These are phyloP conservation scores for Teunomyces panamensis DNA, from an alignment of 805 yeast species.

Conservation along the genomic window DNA sequence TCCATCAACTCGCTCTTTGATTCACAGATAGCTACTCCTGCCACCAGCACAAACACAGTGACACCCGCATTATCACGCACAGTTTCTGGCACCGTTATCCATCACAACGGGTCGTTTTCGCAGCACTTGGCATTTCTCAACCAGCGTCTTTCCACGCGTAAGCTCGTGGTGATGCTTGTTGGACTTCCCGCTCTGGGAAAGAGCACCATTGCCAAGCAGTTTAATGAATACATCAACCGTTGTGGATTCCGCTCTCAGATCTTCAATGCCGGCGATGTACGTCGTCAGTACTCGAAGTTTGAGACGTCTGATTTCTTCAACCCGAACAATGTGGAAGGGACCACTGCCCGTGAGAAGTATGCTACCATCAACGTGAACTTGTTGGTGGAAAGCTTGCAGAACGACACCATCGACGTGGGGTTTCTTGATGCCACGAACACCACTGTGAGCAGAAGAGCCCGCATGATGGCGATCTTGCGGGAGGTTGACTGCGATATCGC, in stretches of 20 bases:
- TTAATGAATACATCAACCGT: conserved; percentile 27
- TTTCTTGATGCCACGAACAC: conserved; percentile 45
- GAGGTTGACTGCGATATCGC: conserved; percentile 40
- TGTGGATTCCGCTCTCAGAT: conserved; percentile 21
- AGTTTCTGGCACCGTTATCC: conserved; percentile 8
- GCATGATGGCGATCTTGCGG: conserved; percentile 26
- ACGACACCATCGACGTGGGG: conserved; percentile 29
- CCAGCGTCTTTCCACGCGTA: conserved; percentile 12
- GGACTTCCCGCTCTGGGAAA: conserved; percentile 45
- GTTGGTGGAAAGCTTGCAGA: conserved; percentile 28
- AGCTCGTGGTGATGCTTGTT: conserved; percentile 29
- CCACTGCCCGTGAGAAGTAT: conserved; percentile 31
- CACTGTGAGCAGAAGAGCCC: conserved; percentile 30
- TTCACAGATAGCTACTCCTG: conserved; percentile 5
- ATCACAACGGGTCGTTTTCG: not conserved
- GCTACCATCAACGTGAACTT: conserved; percentile 33
- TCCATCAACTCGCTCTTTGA: conserved; percentile 32
- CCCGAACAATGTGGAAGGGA: conserved; percentile 30
- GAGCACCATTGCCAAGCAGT: conserved; percentile 35
- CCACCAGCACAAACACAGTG: conserved; percentile 11
- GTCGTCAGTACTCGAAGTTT: conserved; percentile 34
- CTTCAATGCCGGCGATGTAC: conserved; percentile 52
- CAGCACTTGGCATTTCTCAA: not conserved
- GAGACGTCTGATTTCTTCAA: conserved; percentile 37
- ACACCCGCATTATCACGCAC: conserved; percentile 15